Base-by-base conservation (phyloP, 1,139 yeast species). In the Suhomyces terraborum region DNA sequence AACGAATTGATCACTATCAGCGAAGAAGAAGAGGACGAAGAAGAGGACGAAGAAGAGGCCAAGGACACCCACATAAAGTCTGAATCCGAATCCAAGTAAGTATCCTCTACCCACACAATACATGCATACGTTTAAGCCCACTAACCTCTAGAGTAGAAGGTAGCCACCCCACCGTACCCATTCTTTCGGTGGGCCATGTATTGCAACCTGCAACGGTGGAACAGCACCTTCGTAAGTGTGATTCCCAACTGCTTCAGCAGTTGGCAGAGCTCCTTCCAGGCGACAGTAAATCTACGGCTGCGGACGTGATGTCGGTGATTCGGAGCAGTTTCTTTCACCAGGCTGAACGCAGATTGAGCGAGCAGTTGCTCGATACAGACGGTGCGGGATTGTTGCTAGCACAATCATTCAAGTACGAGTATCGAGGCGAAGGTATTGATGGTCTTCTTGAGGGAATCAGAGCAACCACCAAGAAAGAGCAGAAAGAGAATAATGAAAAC, bases 391-490 rank as follows among this genome's bases (percentile, higher is more conserved):
- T 62, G 41, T 55, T 79, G 26, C 69, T 82, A 37, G 68, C 86
- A 4, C 73, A 67, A 42, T 72, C 78, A 35, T 66, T 81, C 41
- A 77, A 75, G 22, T 68, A 68, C 50, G 73, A 68, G 6, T 82
- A 81, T 50, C 46, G 61, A 17, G 85, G 85, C 4, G 86, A 81
- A 54, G 87, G 87, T 0, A 64, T 81, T 17, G 76, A 67, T 37
- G 75, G 75, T 10, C 80, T 79, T 47, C 60, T 82, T 43, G 55
- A 62, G 27, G 82, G 82, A 2, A 62, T 75, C n/a, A 62, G 81
- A 45, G 54, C 60, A 30, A 47, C 62, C 38, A 59, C 59, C 18
- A 30, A 20, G 17, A 30, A n/a, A 19, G 32, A 30, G 32, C 7
- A 30, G 23, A 12, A 20, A 17, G 18, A 30, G 7, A 13, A 20